phyloP scores from a whole-genome alignment of 106 monocot species.

The Cymbidium sinense region DNA sequence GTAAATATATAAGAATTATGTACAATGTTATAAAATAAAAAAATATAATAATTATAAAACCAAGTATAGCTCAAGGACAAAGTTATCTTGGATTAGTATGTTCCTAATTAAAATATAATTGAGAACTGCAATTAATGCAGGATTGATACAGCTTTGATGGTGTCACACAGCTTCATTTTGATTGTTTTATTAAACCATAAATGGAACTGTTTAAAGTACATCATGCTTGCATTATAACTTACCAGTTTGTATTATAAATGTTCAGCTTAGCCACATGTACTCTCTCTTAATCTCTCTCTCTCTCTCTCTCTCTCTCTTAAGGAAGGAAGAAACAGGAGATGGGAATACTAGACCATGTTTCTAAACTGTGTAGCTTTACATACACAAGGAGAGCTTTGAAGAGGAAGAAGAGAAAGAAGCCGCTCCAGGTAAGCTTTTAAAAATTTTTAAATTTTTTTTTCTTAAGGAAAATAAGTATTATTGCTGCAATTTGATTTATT shows the following conservation, averaged over 20 bases:
- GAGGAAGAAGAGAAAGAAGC: slow-evolving; percentile 34
- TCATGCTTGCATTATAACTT: background rate
- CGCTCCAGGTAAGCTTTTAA: slow-evolving; percentile 38
- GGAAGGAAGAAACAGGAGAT: slow-evolving; percentile 17
- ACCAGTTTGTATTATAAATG: background rate
- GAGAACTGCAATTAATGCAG: too few species aligned
- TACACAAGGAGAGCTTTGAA: slow-evolving; percentile 24
- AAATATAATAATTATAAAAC: background rate
- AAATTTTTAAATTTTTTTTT: background rate
- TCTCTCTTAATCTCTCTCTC: background rate
- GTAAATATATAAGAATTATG: too few species aligned
- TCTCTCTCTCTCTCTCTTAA: slow-evolving; percentile 22
- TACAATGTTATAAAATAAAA: too few species aligned
- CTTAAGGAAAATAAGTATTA: background rate
- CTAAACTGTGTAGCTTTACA: slow-evolving; percentile 43
- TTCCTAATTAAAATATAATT: too few species aligned
- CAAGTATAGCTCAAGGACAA: background rate
- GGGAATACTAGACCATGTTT: slow-evolving; percentile 56
- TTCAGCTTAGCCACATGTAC: background rate
- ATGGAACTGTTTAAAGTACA: background rate
- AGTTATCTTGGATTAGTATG: background rate
- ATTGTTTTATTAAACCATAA: background rate
- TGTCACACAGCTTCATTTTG: background rate
- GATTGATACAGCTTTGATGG: too few species aligned
- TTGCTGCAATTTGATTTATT: background rate